Evolutionary conservation across 306 rosid genomes (phyloP).

Genomic region (Nissolia schottii): DNA sequence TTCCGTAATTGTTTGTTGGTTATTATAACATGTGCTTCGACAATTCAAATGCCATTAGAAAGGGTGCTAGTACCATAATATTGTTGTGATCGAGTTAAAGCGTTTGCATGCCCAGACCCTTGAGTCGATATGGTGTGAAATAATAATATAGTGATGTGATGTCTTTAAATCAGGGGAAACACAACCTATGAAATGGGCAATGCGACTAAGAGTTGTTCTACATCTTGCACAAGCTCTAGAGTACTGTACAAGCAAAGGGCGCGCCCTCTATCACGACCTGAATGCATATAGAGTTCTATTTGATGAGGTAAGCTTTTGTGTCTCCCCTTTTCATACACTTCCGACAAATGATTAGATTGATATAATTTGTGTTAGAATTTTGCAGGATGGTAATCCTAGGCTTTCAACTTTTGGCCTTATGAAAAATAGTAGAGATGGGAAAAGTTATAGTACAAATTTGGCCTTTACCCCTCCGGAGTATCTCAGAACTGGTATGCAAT

Average conservation of each 20-base stretch:
- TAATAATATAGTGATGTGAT: conserved; percentile 26
- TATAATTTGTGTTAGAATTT: conserved; percentile 31
- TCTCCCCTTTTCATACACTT: not conserved
- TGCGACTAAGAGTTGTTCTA: conserved; percentile 77
- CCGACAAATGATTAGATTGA: not conserved
- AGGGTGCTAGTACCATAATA: not conserved
- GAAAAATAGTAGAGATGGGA: conserved; percentile 87
- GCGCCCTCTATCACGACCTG: conserved; percentile 76
- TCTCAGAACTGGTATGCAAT: conserved; percentile 66
- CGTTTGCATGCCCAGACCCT: not conserved
- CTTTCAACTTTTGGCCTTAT: conserved; percentile 76
- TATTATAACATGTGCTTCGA: not conserved
- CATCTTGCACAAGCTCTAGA: conserved; percentile 87
- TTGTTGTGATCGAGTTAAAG: conserved; percentile 8
- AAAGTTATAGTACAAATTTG: conserved; percentile 80
- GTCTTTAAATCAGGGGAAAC: conserved; percentile 56
- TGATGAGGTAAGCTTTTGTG: conserved; percentile 50
- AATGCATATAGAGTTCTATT: conserved; percentile 81
- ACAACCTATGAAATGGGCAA: conserved; percentile 81
- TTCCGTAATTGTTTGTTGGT: not conserved
- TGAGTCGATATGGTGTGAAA: not conserved
- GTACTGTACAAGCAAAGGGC: conserved; percentile 81
- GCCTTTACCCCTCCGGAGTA: conserved; percentile 93
- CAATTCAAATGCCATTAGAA: not conserved
- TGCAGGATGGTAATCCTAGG: conserved; percentile 83